Conservation (phyloP, 176 grass and related monocot genomes). For the Metroxylon sagu region DNA sequence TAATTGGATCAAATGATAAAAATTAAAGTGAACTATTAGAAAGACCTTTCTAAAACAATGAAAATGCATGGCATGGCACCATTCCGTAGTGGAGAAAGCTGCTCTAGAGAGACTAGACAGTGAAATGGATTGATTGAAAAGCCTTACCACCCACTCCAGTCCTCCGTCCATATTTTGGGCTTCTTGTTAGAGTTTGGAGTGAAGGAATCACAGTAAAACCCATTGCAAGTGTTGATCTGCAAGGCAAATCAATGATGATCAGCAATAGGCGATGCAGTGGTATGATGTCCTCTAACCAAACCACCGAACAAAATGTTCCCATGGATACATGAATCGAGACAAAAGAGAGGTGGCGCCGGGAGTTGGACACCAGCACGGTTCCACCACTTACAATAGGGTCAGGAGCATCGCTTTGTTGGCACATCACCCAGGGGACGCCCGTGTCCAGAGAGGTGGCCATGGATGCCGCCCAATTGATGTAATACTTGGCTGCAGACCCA, state of each 20-base stretch:
- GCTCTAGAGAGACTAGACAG: no score
- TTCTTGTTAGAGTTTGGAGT: conserved; percentile 64
- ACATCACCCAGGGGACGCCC: conserved; percentile 98
- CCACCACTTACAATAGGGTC: conserved; percentile 62
- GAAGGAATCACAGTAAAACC: conserved; percentile 97
- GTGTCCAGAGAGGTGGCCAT: conserved; percentile 92
- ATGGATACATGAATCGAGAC: no score
- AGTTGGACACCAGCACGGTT: no score
- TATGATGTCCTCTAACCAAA: no score
- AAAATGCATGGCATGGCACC: no score
- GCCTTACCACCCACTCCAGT: conserved; percentile 73
- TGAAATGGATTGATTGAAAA: not conserved
- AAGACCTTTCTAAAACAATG: no score
- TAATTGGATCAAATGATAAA: no score
- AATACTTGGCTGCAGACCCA: conserved; percentile 51
- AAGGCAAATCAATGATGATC: not conserved
- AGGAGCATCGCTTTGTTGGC: conserved; percentile 83
- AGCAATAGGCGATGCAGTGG: not conserved
- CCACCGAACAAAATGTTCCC: no score
- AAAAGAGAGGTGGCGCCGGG: no score
- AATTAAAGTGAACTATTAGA: no score
- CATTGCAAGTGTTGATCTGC: conserved; percentile 99
- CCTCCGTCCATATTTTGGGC: conserved; percentile 95
- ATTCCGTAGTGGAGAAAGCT: no score
- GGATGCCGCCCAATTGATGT: conserved; percentile 82